Evolutionary conservation across 2,329 filamentous ascomycete genomes (phyloP).

Genomic region (Talaromyces sp.): DNA sequence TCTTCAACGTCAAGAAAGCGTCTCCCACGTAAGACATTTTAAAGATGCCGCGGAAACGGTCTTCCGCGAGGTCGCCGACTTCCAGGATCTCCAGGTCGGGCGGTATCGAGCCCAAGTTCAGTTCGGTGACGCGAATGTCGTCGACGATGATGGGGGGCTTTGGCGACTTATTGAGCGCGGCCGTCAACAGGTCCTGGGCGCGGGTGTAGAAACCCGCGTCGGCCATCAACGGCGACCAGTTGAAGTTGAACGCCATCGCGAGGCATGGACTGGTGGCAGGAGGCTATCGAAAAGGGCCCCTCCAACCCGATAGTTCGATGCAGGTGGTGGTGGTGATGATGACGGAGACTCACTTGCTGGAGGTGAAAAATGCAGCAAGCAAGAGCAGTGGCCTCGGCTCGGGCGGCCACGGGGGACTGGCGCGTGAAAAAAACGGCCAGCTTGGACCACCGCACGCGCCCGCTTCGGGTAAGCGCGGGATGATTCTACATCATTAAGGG

Average conservation of each 20-base stretch:
- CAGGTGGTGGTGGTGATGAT: neutral
- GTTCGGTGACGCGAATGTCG: slow-evolving; percentile 95
- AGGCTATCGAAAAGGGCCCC: neutral
- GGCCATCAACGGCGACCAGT: slow-evolving; percentile 98
- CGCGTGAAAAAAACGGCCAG: slow-evolving; percentile 4
- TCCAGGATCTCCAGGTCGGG: slow-evolving; percentile 95
- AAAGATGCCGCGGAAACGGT: slow-evolving; percentile 95
- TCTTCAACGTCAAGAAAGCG: slow-evolving; percentile 90
- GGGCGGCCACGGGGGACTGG: neutral
- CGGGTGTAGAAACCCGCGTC: slow-evolving; percentile 86
- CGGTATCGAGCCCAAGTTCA: slow-evolving; percentile 91
- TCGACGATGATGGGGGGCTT: slow-evolving; percentile 99
- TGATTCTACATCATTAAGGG: neutral
- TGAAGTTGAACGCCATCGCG: slow-evolving; percentile 98
- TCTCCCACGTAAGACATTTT: slow-evolving; percentile 98
- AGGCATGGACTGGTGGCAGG: slow-evolving; percentile 1
- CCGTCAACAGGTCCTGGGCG: slow-evolving; percentile 88
- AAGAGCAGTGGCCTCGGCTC: slow-evolving; percentile 2
- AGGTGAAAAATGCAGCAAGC: neutral
- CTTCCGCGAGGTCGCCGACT: slow-evolving; percentile 94
- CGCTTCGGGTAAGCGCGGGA: neutral
- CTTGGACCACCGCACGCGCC: neutral
- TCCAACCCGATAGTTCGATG: slow-evolving; percentile 1
- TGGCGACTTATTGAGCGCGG: slow-evolving; percentile 92
- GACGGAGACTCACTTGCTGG: neutral